Evolutionary conservation across 345 rosid genomes (phyloP).

Genomic region (Corymbia maculata): DNA sequence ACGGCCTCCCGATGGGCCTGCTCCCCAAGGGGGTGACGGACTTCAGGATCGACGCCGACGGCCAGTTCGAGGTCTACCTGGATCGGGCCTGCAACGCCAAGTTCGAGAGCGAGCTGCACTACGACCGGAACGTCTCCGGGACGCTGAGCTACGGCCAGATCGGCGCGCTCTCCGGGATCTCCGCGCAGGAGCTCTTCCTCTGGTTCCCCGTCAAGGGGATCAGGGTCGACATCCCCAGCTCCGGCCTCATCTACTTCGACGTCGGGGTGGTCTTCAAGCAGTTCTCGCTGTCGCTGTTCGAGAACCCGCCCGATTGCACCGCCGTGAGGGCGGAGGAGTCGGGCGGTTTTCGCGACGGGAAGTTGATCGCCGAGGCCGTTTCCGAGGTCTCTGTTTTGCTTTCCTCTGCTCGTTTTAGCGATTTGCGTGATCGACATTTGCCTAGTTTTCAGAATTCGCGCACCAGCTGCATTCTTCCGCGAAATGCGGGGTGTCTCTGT

Average conservation of each 20-base stretch:
- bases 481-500: not conserved
- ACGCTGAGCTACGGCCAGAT: conserved; percentile 48
- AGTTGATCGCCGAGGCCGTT: conserved; percentile 2
- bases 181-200: conserved; percentile 80
- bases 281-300: conserved; percentile 77
- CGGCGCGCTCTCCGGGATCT: conserved; percentile 53
- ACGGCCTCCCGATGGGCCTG: conserved; percentile 76
- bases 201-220: conserved; percentile 89
- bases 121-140: conserved; percentile 70
- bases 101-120: conserved; percentile 78
- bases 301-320: conserved; percentile 68
- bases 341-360: not conserved
- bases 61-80: conserved; percentile 60
- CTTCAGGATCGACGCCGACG: conserved; percentile 37
- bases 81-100: conserved; percentile 83
- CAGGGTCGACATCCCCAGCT: conserved; percentile 76
- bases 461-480: not conserved
- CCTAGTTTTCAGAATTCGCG: not conserved
- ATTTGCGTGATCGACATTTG: not conserved
- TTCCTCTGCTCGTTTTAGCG: not conserved
- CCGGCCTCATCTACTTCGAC: conserved; percentile 84
- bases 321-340: conserved; percentile 16
- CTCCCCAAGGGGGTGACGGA: conserved; percentile 70
- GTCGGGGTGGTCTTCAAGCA: conserved; percentile 84
- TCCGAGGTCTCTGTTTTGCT: conserved; percentile 22